A percentile compares a stretch with the other conserved stretches of the same genome.
phyloP scores from a whole-genome alignment of 768 basidiomycete species.

The Pleurotus pulmonarius region DNA sequence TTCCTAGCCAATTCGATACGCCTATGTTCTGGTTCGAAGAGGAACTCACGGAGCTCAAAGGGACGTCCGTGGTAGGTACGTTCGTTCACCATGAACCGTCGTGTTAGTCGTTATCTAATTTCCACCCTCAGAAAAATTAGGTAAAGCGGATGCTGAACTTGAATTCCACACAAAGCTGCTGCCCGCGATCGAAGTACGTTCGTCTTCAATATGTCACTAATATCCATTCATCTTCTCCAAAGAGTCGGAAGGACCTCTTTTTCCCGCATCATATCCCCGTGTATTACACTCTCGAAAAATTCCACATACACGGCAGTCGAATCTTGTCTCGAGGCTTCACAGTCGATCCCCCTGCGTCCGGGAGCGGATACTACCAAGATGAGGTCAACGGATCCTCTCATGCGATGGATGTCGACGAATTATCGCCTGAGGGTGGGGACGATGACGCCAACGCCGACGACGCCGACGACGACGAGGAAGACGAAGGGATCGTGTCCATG shows the following conservation, averaged over 20 bases:
- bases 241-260: constrained; percentile 78
- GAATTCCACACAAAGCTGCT: constrained; percentile 65
- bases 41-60: constrained; percentile 72
- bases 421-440: constrained; percentile 22
- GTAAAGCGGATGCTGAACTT: constrained; percentile 74
- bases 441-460: constrained; percentile 41
- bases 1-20: constrained; percentile 77
- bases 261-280: constrained; percentile 34
- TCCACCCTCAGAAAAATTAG: constrained; percentile 67
- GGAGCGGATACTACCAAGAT: constrained; percentile 11
- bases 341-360: constrained; percentile 43
- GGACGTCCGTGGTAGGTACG: constrained; percentile 85
- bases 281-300: constrained; percentile 67
- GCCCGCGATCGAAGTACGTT: constrained; percentile 65
- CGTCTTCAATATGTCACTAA: background rate
- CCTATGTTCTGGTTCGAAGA: constrained; percentile 91
- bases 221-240: background rate
- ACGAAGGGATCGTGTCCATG: constrained; percentile 75
- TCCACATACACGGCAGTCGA: constrained; percentile 87
- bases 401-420: constrained; percentile 39
- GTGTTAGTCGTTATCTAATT: constrained; percentile 1
- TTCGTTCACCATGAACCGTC: constrained; percentile 15
- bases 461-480: constrained; percentile 48
- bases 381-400: constrained; percentile 31
- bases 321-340: constrained; percentile 92